Percentiles rank a stretch among this genome's conserved stretches.
phyloP scores from a whole-genome alignment of 2,329 filamentous ascomycete species.

The Pezicula neosporulosa region DNA sequence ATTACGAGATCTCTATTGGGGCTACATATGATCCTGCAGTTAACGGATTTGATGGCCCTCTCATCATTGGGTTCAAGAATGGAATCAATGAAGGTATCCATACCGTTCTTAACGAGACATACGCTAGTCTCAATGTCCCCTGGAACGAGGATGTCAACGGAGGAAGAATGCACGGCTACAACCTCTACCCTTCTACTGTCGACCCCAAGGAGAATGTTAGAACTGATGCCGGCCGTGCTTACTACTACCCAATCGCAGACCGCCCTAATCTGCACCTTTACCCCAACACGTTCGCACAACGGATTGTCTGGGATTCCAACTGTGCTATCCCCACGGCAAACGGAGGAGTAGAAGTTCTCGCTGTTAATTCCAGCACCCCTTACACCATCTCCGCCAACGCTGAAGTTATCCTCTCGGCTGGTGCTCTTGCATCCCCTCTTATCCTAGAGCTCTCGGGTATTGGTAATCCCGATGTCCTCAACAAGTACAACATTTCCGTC shows the following conservation, averaged over 20 bases:
- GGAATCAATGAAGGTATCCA: slow-evolving; percentile 32
- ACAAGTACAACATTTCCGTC: slow-evolving; percentile 12
- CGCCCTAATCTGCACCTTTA: slow-evolving; percentile 33
- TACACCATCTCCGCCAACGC: slow-evolving; percentile 14
- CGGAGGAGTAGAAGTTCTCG: slow-evolving; percentile 35
- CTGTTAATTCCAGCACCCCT: slow-evolving; percentile 25
- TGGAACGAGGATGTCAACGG: slow-evolving; percentile 35
- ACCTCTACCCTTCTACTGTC: slow-evolving; percentile 36
- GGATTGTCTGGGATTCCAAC: slow-evolving; percentile 10
- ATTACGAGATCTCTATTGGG: slow-evolving; percentile 31
- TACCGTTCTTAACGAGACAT: slow-evolving; percentile 26
- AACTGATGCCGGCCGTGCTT: slow-evolving; percentile 39
- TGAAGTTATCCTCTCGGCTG: slow-evolving; percentile 27
- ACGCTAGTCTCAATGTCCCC: slow-evolving; percentile 28
- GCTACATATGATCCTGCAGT: slow-evolving; percentile 29
- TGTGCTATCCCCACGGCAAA: slow-evolving; percentile 19
- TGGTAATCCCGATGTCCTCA: slow-evolving; percentile 16
- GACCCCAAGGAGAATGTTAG: slow-evolving; percentile 34
- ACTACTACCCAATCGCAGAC: slow-evolving; percentile 34
- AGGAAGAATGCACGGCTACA: slow-evolving; percentile 35
- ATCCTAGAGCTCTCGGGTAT: slow-evolving; percentile 32
- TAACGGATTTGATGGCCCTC: slow-evolving; percentile 33
- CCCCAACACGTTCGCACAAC: slow-evolving; percentile 11
- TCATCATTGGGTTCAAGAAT: slow-evolving; percentile 35
- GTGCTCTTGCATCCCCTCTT: slow-evolving; percentile 21